Conservation (phyloP, 352 stramenopile species). For the Phytopythium litorale region DNA sequence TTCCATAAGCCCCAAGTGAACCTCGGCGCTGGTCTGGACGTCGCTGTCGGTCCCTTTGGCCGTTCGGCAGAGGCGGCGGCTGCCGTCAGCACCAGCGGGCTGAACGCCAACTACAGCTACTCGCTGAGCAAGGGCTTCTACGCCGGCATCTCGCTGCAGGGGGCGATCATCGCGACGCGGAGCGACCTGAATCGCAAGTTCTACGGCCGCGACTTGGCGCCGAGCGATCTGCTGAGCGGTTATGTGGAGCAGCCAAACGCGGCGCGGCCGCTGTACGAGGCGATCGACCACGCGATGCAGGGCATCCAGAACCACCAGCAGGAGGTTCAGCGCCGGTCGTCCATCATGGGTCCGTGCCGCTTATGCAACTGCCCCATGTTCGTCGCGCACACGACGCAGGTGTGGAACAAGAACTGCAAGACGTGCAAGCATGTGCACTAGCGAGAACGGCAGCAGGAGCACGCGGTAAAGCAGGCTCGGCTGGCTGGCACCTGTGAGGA, state of each 20-base stretch:
- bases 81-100: slow-evolving; percentile 40
- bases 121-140: slow-evolving; percentile 90
- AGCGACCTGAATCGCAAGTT: slow-evolving; percentile 90
- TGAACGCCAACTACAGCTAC: slow-evolving; percentile 92
- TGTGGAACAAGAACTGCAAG: slow-evolving; percentile 79
- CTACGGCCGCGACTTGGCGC: slow-evolving; percentile 67
- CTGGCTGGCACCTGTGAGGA: background rate
- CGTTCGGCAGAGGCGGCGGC: slow-evolving; percentile 67
- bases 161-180: slow-evolving; percentile 73
- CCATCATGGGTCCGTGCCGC: slow-evolving; percentile 47
- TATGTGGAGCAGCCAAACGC: slow-evolving; percentile 42
- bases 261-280: slow-evolving; percentile 51
- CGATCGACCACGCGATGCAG: slow-evolving; percentile 51
- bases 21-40: slow-evolving; percentile 82
- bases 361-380: slow-evolving; percentile 62
- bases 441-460: background rate
- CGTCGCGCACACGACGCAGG: slow-evolving; percentile 51
- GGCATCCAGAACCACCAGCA: slow-evolving; percentile 42
- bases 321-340: slow-evolving; percentile 32
- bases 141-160: slow-evolving; percentile 87
- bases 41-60: slow-evolving; percentile 83
- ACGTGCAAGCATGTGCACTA: slow-evolving; percentile 63
- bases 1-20: slow-evolving; percentile 84
- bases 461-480: background rate
- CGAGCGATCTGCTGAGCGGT: slow-evolving; percentile 41